Evolutionary conservation across 164 flowering plant species (phyloP), one percentile per base, ranked within the genome.

Genomic region (Tetrastigma voinierianum): DNA sequence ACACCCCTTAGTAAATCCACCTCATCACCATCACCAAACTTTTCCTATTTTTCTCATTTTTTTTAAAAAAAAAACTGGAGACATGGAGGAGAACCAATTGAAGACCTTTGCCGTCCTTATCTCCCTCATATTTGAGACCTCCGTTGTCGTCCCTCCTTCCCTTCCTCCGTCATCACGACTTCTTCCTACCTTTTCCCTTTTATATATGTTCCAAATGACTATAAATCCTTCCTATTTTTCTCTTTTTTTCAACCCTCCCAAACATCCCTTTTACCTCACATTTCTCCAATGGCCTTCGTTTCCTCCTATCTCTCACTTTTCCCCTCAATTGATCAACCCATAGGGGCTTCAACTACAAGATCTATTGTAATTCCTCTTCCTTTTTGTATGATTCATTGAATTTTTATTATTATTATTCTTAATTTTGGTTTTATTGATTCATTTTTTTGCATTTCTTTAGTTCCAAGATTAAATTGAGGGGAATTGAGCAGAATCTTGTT

Each of bases 371-470:
- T 53, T 24, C 46, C 44, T 25, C 54, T 23, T 57, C 51, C 18
- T 56, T 10, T 66, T 23, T 44, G 14, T 44, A 24, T 19, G 12
- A 2, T 17, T 12, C 32, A 15, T 4, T 14, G 10, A 12, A 23
- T 5, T 10, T 58, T 7, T 46, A 8, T 46, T 15, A 19, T 23
- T 18, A n/a, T 58, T 18, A 6, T 20, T 58, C 18, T 18, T 44
- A 44, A 57, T 51, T 20, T 49, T 16, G 9, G 15, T 15, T 32
- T 32, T n/a, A n/a, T 25, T 53, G 23, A 45, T 59, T 51, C 54
- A 51, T 70, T 66, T 54, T 69, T 71, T n/a, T 68, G 75, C 78
- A 88, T 87, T 72, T 86, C 80, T 72, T 62, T 77, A 75, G 74
- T 43, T 63, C 59, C 54, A 70, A 51, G 64, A 20, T 60, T 72